Conservation (phyloP, 495 filamentous ascomycete species). For the Astrocystis sublimbata region DNA sequence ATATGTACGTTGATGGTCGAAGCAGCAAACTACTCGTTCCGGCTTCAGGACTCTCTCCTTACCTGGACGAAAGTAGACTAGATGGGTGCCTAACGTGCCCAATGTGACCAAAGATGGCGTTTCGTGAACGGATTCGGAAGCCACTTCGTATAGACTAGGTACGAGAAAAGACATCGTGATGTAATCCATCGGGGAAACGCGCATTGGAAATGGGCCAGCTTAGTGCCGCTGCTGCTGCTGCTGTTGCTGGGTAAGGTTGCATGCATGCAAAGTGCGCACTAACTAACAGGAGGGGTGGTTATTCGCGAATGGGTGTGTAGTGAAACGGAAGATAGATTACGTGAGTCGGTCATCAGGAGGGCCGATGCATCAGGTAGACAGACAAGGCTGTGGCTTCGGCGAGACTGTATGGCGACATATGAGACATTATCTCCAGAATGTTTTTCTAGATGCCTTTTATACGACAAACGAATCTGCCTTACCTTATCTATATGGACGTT, state of each 20-base stretch:
- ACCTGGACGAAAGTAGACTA: not conserved
- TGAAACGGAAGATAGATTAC: not conserved
- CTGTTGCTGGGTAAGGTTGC: not conserved
- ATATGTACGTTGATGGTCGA: not conserved
- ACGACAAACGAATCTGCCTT: not conserved
- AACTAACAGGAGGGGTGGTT: not conserved
- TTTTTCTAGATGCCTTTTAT: too few relatives aligned
- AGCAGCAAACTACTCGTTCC: not conserved
- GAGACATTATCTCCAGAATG: not conserved
- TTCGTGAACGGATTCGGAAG: constrained; percentile 16
- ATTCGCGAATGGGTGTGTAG: constrained; percentile 14
- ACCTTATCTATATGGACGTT: not conserved
- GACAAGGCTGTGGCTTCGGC: not conserved
- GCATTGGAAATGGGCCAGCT: not conserved
- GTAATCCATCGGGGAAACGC: not conserved
- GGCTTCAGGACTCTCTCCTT: not conserved
- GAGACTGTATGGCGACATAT: not conserved
- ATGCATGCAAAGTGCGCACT: too few relatives aligned
- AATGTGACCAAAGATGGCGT: constrained; percentile 2
- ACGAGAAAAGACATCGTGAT: constrained; percentile 16
- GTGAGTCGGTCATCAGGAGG: constrained; percentile 8
- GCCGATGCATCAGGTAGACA: not conserved
- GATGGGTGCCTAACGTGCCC: constrained; percentile 5
- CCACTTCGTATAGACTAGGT: not conserved
- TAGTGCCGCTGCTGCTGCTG: too few relatives aligned